These are phyloP conservation scores for Graphilbum fragrans DNA, from an alignment of 2,329 filamentous ascomycete species.

Conservation along the genomic window DNA sequence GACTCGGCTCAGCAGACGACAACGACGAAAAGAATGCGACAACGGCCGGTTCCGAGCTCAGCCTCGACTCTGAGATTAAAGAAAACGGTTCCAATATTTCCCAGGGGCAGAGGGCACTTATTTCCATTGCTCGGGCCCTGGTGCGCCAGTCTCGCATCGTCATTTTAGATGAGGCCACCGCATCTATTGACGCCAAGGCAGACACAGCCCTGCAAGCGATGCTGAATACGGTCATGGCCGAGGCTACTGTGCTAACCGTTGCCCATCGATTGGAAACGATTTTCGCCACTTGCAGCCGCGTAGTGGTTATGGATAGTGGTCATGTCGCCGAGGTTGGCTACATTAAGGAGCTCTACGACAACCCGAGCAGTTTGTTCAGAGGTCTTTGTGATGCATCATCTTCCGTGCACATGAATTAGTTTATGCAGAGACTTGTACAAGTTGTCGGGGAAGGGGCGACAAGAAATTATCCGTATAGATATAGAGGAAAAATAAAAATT, in stretches of 20 bases:
- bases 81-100: conserved; percentile 32
- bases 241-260: conserved; percentile 6
- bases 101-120: conserved; percentile 74
- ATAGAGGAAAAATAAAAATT: too few species aligned
- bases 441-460: too few species aligned
- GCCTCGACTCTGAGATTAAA: conserved; percentile 5
- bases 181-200: conserved; percentile 57
- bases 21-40: not conserved
- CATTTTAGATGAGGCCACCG: conserved; percentile 92
- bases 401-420: too few species aligned
- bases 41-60: not conserved
- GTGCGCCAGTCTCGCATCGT: conserved; percentile 77
- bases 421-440: too few species aligned
- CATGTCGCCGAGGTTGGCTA: conserved; percentile 66
- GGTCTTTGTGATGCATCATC: too few species aligned
- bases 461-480: too few species aligned
- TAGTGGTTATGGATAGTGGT: conserved; percentile 84
- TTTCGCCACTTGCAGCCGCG: conserved; percentile 48
- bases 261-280: conserved; percentile 8
- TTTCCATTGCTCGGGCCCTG: conserved; percentile 79
- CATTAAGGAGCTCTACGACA: too few species aligned
- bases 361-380: too few species aligned
- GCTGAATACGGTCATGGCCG: conserved; percentile 2
- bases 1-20: conserved; percentile 42
- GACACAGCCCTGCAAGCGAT: conserved; percentile 5